phyloP scores from a whole-genome alignment of 495 filamentous ascomycete species.

The Apiosordaria backusii region DNA sequence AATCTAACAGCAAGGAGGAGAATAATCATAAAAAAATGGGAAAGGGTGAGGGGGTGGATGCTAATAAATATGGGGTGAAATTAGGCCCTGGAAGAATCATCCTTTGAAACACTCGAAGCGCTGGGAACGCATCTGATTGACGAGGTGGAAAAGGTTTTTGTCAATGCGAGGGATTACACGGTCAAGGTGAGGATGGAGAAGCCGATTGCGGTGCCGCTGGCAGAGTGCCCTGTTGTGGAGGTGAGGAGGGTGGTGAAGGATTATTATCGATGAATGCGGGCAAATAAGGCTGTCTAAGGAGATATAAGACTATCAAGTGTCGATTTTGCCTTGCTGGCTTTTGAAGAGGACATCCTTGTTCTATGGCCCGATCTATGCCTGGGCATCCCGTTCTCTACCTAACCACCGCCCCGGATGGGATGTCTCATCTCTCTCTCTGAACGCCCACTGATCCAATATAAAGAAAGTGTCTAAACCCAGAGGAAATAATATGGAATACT shows the following conservation, averaged over 20 bases:
- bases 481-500: neutral
- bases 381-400: neutral
- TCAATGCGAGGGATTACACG: conserved; percentile 30
- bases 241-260: conserved; percentile 27
- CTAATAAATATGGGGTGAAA: conserved; percentile 15
- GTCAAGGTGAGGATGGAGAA: conserved; percentile 54
- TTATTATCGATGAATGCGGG: neutral
- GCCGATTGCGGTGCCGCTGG: conserved; percentile 55
- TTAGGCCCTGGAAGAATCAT: conserved; percentile 53
- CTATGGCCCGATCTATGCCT: neutral
- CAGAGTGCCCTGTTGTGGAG: conserved; percentile 55
- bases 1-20: neutral
- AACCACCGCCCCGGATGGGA: too few relatives aligned
- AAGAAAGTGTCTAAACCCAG: neutral
- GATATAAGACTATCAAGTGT: neutral
- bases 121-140: conserved; percentile 48
- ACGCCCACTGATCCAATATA: too few relatives aligned
- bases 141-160: conserved; percentile 28
- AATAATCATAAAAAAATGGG: neutral
- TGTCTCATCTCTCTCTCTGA: too few relatives aligned
- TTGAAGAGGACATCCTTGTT: too few relatives aligned
- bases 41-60: neutral
- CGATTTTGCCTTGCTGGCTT: neutral
- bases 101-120: conserved; percentile 62
- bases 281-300: too few relatives aligned